Evolutionary conservation across 1,139 yeast genomes (phyloP).

Genomic region (Blastobotrys petasosporus): DNA sequence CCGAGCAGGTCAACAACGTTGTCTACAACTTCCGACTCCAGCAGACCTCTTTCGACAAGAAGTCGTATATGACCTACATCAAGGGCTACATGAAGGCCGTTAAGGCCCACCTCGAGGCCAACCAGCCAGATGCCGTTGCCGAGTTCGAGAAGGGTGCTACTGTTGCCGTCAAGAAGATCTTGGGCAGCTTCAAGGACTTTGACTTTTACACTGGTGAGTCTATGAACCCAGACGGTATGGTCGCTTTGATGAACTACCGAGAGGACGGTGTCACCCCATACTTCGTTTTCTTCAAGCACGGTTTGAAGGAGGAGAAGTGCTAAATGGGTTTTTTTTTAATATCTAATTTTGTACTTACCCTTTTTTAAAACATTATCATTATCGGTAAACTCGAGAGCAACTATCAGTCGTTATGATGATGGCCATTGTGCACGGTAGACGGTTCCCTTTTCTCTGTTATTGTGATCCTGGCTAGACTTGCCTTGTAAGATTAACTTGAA

Average conservation of each 20-base stretch:
- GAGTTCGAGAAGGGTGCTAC: constrained; percentile 95
- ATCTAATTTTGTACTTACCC: background rate
- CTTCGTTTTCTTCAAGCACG: constrained; percentile 98
- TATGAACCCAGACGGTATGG: constrained; percentile 99
- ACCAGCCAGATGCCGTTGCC: constrained; percentile 79
- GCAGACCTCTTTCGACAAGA: constrained; percentile 93
- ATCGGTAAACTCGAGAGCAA: too few relatives aligned
- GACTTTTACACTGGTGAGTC: constrained; percentile 99
- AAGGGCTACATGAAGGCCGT: constrained; percentile 98
- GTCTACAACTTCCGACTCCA: constrained; percentile 98
- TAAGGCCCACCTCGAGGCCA: constrained; percentile 75
- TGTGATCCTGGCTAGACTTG: too few relatives aligned
- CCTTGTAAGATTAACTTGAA: too few relatives aligned
- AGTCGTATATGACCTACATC: constrained; percentile 90
- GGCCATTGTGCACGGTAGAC: too few relatives aligned
- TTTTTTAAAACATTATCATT: background rate
- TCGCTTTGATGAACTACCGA: constrained; percentile 97
- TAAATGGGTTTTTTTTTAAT: background rate
- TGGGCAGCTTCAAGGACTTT: constrained; percentile 95
- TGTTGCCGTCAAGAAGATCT: constrained; percentile 89
- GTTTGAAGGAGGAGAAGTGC: constrained; percentile 72
- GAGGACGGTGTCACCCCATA: constrained; percentile 98
- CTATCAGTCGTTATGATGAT: too few relatives aligned
- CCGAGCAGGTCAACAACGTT: constrained; percentile 91
- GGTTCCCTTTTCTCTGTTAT: too few relatives aligned